Conservation (phyloP, 768 basidiomycete genomes). For the Rubroboletus pulcherrimus region DNA sequence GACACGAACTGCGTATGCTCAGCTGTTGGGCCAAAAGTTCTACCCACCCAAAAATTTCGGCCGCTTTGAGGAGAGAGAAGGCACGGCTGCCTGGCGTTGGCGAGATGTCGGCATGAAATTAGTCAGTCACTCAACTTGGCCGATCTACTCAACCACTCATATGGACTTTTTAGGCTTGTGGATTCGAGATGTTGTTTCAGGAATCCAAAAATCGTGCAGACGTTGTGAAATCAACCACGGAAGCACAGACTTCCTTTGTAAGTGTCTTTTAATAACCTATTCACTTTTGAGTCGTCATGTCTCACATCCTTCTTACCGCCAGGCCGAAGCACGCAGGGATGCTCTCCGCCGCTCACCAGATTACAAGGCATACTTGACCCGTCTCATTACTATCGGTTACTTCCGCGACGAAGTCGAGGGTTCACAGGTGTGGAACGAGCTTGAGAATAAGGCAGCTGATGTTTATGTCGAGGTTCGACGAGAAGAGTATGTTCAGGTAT, state of each 20-base stretch:
- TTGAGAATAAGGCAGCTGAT: constrained; percentile 67
- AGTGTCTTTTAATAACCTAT: constrained; percentile 15
- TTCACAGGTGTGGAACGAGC: constrained; percentile 67
- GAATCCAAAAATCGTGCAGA: constrained; percentile 65
- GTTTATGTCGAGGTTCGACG: constrained; percentile 61
- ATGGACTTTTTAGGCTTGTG: constrained; percentile 62
- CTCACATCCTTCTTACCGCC: background rate
- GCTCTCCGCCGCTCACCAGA: constrained; percentile 62
- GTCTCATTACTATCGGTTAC: constrained; percentile 62
- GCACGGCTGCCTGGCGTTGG: constrained; percentile 69
- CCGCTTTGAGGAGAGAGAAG: constrained; percentile 60
- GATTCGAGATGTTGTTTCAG: constrained; percentile 95
- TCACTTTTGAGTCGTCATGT: background rate
- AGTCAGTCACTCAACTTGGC: constrained; percentile 38
- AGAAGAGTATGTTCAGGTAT: constrained; percentile 55
- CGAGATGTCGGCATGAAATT: constrained; percentile 92
- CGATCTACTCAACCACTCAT: background rate
- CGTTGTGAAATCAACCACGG: constrained; percentile 32
- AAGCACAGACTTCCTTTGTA: constrained; percentile 47
- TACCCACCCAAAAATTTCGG: constrained; percentile 90
- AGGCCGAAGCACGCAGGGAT: constrained; percentile 68
- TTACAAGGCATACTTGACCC: constrained; percentile 68
- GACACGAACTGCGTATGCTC: constrained; percentile 93
- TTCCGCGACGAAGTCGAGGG: constrained; percentile 78
- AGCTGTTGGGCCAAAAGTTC: constrained; percentile 87